Evolutionary conservation across 441 rosid genomes (phyloP), one percentile per base, ranked within the genome.

Genomic region (Populus tomentosa): DNA sequence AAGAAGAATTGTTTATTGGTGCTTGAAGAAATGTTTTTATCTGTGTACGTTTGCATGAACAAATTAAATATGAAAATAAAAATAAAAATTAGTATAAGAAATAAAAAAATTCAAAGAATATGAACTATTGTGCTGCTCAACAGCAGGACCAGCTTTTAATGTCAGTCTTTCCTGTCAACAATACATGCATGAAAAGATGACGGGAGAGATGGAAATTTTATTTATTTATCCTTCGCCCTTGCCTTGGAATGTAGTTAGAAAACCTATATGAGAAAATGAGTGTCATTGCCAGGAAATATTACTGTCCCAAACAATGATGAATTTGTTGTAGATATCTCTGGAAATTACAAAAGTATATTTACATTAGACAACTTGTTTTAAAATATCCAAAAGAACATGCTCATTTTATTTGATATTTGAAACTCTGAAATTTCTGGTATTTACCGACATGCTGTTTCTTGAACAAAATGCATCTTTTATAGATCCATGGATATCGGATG

Each of bases 401-500:
- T 68, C 53, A 69, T 30, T 69, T 68, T 68, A 36, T 21, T 59
- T 76, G 24, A 26, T 5, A 11, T 14, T 40, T 63, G 56, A 70
- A 35, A 35, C 38, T 6, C 56, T 33, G n/a, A 23, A 66, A 20
- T 64, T 16, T 28, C 56, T 23, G 35, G 21, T 30, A 33, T 35
- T 28, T 24, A 40, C 56, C 33, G 23, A 75, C n/a, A 64, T 66
- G 40, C 71, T 30, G 35, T 28, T 59, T 68, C 33, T 9, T 50
- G 35, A 32, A 38, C 36, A 14, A 9, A 42, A 32, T 65, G 11
- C 62, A 23, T 68, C 56, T 32, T 66, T 40, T 81, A 13, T 70
- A 95, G 99, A 87, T 95, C 36, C 85, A 92, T 76, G 99, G 99
- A 71, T 95, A 95, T 77, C 88, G 99, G 80, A 93, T 95, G 99